A percentile compares a stretch with the other conserved stretches of the same genome.
Evolutionary conservation across 768 basidiomycete genomes (phyloP).

Genomic region (Pleurotus djamor): DNA sequence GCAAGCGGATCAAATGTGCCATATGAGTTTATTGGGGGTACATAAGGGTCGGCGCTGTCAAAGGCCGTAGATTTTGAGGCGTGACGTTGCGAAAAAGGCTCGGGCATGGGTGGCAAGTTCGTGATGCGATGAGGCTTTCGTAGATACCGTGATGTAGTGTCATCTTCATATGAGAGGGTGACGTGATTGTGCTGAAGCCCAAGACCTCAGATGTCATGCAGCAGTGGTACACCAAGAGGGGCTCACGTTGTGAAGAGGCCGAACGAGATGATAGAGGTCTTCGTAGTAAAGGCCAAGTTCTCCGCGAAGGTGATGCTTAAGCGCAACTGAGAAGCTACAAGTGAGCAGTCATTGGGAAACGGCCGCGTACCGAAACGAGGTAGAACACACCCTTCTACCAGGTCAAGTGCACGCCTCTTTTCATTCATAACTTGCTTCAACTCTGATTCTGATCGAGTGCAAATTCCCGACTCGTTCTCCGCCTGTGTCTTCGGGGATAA

Average conservation of each 20-base stretch:
- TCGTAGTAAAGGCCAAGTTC: constrained; percentile 62
- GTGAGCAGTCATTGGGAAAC: not conserved
- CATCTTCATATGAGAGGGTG: constrained; percentile 15
- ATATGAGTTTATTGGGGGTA: constrained; percentile 48
- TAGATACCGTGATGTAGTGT: constrained; percentile 6
- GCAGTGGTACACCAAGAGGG: not conserved
- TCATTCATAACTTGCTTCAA: constrained; percentile 53
- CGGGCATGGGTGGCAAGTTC: constrained; percentile 14
- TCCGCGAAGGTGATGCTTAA: constrained; percentile 64
- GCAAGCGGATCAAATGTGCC: constrained; percentile 39
- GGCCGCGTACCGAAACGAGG: not conserved
- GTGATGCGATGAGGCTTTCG: constrained; percentile 27
- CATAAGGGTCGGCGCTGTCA: constrained; percentile 25
- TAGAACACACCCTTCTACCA: constrained; percentile 49
- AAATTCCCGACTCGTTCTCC: constrained; percentile 27
- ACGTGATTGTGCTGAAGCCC: constrained; percentile 29
- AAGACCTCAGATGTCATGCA: not conserved
- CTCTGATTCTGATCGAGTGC: constrained; percentile 36
- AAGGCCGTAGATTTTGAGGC: no score
- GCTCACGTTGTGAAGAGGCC: constrained; percentile 53
- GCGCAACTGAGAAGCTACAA: constrained; percentile 47
- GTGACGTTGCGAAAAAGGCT: no score
- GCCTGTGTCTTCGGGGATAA: constrained; percentile 36
- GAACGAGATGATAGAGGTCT: constrained; percentile 56
- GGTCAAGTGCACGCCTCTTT: constrained; percentile 57